phyloP scores from a whole-genome alignment of 2,329 filamentous ascomycete genomes.

The Alternaria longipes region DNA sequence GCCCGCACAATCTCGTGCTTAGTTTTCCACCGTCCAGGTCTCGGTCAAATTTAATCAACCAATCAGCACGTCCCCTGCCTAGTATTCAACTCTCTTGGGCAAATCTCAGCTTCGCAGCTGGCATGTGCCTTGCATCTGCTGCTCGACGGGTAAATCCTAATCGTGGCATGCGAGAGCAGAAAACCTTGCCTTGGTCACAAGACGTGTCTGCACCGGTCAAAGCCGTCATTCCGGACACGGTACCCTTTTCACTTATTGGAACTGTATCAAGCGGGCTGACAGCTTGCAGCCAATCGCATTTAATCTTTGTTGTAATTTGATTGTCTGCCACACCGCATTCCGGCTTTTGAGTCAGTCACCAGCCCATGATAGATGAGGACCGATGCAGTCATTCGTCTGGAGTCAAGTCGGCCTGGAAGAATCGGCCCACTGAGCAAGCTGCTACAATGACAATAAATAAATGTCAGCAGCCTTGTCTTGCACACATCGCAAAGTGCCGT shows the following conservation, averaged over 20 bases:
- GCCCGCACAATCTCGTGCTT: constrained; percentile 39
- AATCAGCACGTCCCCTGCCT: constrained; percentile 31
- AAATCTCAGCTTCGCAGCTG: constrained; percentile 27
- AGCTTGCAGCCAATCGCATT: constrained; percentile 38
- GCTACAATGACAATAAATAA: constrained; percentile 2
- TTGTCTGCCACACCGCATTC: constrained; percentile 49
- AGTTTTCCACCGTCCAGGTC: constrained; percentile 34
- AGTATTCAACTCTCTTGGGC: constrained; percentile 17
- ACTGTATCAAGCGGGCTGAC: constrained; percentile 34
- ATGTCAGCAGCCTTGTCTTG: constrained; percentile 29
- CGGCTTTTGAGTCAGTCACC: constrained; percentile 32
- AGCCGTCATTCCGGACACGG: constrained; percentile 26
- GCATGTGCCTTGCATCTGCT: constrained; percentile 46
- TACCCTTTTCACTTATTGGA: constrained; percentile 29
- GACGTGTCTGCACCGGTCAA: constrained; percentile 40
- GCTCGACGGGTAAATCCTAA: constrained; percentile 45
- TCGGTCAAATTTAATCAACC: constrained; percentile 27
- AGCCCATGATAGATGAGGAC: constrained; percentile 33
- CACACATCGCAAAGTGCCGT: constrained; percentile 27
- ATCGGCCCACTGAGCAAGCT: constrained; percentile 10
- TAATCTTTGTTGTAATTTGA: constrained; percentile 40
- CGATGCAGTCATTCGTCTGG: constrained; percentile 30
- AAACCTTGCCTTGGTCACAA: constrained; percentile 46
- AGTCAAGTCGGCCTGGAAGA: constrained; percentile 20
- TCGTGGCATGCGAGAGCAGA: constrained; percentile 26